Evolutionary conservation across 345 rosid species (phyloP).

Genomic region (Excoecaria cochinchinensis): DNA sequence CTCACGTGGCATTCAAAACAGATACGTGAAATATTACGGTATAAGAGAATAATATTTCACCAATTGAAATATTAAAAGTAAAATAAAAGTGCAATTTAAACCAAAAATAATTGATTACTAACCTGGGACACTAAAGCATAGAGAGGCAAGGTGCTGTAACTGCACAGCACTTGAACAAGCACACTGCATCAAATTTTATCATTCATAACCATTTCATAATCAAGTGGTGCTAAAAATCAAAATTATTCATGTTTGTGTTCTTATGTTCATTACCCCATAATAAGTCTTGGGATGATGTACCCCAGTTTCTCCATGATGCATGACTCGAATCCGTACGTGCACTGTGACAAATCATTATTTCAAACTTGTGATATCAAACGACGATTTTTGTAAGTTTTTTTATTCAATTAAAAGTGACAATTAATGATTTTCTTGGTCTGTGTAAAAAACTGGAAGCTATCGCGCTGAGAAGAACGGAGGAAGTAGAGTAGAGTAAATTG

Average conservation of each 20-base stretch:
- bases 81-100: too few species aligned
- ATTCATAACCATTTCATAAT: not conserved
- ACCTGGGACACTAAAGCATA: constrained; percentile 80
- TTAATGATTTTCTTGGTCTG: too few species aligned
- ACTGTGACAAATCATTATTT: constrained; percentile 30
- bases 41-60: too few species aligned
- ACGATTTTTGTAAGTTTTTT: not conserved
- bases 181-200: constrained; percentile 40
- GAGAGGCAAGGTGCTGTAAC: constrained; percentile 81
- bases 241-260: not conserved
- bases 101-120: not conserved
- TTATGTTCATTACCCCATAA: constrained; percentile 63
- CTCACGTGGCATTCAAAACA: too few species aligned
- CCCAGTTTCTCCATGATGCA: constrained; percentile 78
- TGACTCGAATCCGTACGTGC: constrained; percentile 71
- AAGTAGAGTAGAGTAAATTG: not conserved
- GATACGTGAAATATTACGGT: too few species aligned
- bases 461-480: too few species aligned
- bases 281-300: constrained; percentile 64
- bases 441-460: too few species aligned
- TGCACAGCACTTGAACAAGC: constrained; percentile 81
- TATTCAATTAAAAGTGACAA: too few species aligned
- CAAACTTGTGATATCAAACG: too few species aligned
- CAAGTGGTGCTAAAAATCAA: not conserved
- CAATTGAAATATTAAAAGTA: too few species aligned